phyloP scores from a whole-genome alignment of 1,284 basidiomycete species.

The Moniliophthora roreri region DNA sequence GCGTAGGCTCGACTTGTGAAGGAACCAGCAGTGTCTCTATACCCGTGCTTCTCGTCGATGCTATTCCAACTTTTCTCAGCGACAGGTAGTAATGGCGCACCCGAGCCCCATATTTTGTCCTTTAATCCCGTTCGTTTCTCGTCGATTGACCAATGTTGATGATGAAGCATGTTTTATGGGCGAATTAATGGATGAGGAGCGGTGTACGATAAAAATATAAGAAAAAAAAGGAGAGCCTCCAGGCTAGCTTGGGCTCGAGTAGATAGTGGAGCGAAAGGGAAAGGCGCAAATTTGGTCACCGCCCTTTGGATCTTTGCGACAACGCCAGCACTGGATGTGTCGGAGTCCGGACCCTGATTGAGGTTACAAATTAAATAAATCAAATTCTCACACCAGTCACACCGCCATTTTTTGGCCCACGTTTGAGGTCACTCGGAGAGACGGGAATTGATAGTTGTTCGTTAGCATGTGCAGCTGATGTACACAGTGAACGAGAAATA shows the following conservation, averaged over 20 bases:
- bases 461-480: no score
- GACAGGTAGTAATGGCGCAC: background rate
- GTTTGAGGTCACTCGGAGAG: no score
- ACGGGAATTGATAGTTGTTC: no score
- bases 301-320: no score
- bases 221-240: background rate
- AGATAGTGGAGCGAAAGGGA: background rate
- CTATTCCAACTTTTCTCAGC: slow-evolving; percentile 6
- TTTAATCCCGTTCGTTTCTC: background rate
- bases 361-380: no score
- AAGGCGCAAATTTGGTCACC: background rate
- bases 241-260: slow-evolving; percentile 1
- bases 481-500: no score
- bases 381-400: no score
- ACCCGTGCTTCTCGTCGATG: slow-evolving; percentile 17
- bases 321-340: no score
- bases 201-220: background rate
- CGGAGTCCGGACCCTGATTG: no score
- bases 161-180: background rate
- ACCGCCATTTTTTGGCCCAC: no score
- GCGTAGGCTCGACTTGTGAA: background rate
- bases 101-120: background rate
- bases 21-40: slow-evolving; percentile 14
- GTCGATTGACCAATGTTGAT: background rate
- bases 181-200: background rate